These are phyloP conservation scores for Agastache rugosa DNA, from an alignment of 257 asterid genomes.

Conservation along the genomic window DNA sequence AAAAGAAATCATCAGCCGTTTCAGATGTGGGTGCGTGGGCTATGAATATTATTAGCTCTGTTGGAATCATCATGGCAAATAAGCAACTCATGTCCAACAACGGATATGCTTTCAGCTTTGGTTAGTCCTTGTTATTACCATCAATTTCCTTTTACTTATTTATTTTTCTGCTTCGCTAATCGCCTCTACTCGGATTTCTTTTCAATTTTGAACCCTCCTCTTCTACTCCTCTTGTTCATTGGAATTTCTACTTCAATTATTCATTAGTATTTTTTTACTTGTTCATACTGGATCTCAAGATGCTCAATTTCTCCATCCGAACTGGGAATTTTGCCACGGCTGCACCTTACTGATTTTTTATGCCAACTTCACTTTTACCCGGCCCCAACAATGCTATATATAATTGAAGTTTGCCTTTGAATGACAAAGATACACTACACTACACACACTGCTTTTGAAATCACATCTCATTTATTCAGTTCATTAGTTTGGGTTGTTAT, in stretches of 20 bases:
- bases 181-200: not conserved
- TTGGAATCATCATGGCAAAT: slow-evolving; percentile 94
- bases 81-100: slow-evolving; percentile 88
- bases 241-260: not conserved
- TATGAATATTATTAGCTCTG: slow-evolving; percentile 93
- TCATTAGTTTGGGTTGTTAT: too few species aligned
- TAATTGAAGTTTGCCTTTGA: not conserved
- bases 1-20: slow-evolving; percentile 65
- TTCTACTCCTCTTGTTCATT: too few species aligned
- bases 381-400: too few species aligned
- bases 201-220: not conserved
- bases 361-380: too few species aligned
- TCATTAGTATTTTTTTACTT: not conserved
- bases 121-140: slow-evolving; percentile 43
- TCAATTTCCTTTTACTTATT: not conserved
- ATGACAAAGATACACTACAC: not conserved
- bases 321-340: too few species aligned
- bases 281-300: slow-evolving; percentile 5
- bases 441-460: not conserved
- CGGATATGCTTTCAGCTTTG: slow-evolving; percentile 85
- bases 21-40: slow-evolving; percentile 99
- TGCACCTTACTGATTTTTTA: too few species aligned
- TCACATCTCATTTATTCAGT: too few species aligned
- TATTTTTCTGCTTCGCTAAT: too few species aligned
- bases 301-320: not conserved